Evolutionary conservation across 2,329 filamentous ascomycete genomes (phyloP).

Genomic region (Aspergillus cejpii): DNA sequence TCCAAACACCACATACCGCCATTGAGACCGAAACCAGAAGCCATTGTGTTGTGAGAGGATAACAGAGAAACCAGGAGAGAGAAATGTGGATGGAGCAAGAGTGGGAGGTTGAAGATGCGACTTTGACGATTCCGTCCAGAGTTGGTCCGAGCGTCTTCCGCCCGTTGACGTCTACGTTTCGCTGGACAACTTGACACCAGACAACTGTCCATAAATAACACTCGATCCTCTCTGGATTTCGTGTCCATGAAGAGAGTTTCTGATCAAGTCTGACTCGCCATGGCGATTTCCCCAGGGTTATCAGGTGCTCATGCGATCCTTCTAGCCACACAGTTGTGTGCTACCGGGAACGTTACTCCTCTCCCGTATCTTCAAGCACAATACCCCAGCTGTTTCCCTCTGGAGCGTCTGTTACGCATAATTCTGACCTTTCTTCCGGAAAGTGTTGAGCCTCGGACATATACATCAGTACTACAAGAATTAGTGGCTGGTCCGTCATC

Average conservation of each 20-base stretch:
- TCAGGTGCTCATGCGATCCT: conserved; percentile 53
- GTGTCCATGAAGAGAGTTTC: neutral
- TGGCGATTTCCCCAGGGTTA: conserved; percentile 38
- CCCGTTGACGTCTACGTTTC: conserved; percentile 20
- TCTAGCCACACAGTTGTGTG: conserved; percentile 52
- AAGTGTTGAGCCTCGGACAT: conserved; percentile 46
- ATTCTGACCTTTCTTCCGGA: conserved; percentile 58
- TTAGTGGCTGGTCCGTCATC: conserved; percentile 35
- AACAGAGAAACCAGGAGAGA: conserved; percentile 17
- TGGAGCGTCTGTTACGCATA: conserved; percentile 52
- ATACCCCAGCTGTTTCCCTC: conserved; percentile 44
- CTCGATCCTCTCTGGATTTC: conserved; percentile 8
- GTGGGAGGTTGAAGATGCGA: conserved; percentile 27
- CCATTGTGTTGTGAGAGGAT: conserved; percentile 36
- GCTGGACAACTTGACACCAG: conserved; percentile 13
- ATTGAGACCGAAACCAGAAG: conserved; percentile 50
- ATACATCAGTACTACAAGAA: conserved; percentile 45
- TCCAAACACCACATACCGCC: conserved; percentile 39
- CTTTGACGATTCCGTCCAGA: conserved; percentile 25
- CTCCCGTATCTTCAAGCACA: conserved; percentile 48
- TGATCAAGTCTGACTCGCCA: conserved; percentile 17
- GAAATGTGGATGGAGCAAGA: conserved; percentile 19
- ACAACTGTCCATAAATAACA: conserved; percentile 20
- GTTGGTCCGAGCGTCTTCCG: conserved; percentile 25
- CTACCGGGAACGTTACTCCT: conserved; percentile 47